Evolutionary conservation across 345 rosid genomes (phyloP).

Genomic region (Cardamine resedifolia): DNA sequence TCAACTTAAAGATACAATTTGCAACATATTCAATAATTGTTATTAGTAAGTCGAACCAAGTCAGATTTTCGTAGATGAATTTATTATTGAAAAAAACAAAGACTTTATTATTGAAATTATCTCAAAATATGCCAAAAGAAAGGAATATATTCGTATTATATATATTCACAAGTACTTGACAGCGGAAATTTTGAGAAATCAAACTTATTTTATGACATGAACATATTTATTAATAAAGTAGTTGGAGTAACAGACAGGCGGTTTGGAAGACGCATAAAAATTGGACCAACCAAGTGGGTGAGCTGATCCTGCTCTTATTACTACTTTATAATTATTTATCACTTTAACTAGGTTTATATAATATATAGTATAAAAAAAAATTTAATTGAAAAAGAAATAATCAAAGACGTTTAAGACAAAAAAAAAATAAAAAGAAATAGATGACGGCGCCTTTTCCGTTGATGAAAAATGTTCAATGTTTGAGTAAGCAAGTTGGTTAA

Average conservation of each 20-base stretch:
- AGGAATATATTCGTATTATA: neutral
- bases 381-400: too few relatives aligned
- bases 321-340: neutral
- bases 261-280: constrained; percentile 31
- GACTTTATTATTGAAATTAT: too few relatives aligned
- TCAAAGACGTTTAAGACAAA: too few relatives aligned
- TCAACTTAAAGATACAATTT: neutral
- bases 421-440: neutral
- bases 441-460: neutral
- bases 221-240: constrained; percentile 15
- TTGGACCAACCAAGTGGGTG: constrained; percentile 37
- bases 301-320: constrained; percentile 21
- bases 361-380: neutral
- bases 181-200: neutral
- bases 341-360: neutral
- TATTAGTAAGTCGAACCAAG: constrained; percentile 9
- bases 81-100: too few relatives aligned
- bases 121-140: too few relatives aligned
- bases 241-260: constrained; percentile 36
- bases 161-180: constrained; percentile 23
- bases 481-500: constrained; percentile 15
- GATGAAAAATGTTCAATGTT: neutral
- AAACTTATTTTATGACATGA: constrained; percentile 3
- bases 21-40: constrained; percentile 4
- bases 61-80: neutral